Evolutionary conservation across 768 basidiomycete genomes (phyloP), one percentile per base, ranked within the genome.

Genomic region (Termitomyces sp.): DNA sequence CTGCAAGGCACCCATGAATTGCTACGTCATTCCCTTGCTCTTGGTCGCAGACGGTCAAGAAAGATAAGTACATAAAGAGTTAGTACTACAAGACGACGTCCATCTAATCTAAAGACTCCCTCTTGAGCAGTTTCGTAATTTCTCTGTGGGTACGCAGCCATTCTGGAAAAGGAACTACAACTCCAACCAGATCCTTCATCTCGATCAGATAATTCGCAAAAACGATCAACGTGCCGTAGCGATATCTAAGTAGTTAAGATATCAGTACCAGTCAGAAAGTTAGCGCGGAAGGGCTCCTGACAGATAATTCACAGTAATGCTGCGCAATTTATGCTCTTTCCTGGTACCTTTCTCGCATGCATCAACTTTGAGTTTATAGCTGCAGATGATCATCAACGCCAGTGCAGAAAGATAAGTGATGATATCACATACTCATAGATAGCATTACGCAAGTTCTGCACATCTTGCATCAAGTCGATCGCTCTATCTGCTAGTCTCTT

Each of bases 161-260:
- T 42, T 78, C 79, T 2, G 90, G 85, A 73, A 97, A 96, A 2
- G 85, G 82, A 10, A 73, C 71, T 48, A 73, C 65, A 5, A 70
- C 59, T 3, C 63, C 67, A 42, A 67, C 68, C 12, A 67, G 67
- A 48, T 73, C 73, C 32, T 73, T 72, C 62, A 74, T 74, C 70
- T 96, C 94, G 52, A 98, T 85, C 61, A 98, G 78, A 69, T 96
- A 98, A 68, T 97, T 94, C 47, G 97, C 89, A 57, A 99, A 91
- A 5, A 92, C 92, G 63, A 98, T 96, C 34, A 97, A 77, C 3
- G 91, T 86, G 7, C 90, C 96, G 66, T 98, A 97, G 60, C 88
- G 87, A 67, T 89, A 91, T 59, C 89, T 91, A 58, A 45, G 47
- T 17, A 44, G 8, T n/a, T 21, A 4, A 34, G 11, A 45, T 14